These are phyloP conservation scores for Botrytis fabae DNA, from an alignment of 2,329 filamentous ascomycete species.

Conservation along the genomic window DNA sequence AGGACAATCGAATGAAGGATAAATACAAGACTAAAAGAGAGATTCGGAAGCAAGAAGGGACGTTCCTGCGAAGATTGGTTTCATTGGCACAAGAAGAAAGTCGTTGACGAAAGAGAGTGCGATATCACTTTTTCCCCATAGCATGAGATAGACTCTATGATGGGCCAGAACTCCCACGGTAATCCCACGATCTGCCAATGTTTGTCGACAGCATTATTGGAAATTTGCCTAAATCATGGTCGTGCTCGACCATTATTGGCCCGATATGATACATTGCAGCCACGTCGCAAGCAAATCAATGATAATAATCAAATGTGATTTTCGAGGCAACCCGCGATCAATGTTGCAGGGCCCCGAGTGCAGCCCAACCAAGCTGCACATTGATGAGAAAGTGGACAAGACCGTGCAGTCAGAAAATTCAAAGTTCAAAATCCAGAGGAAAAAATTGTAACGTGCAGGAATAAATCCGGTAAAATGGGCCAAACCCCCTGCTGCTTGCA, in stretches of 20 bases:
- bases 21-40: slow-evolving; percentile 10
- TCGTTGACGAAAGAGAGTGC: slow-evolving; percentile 10
- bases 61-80: not conserved
- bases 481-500: slow-evolving; percentile 17
- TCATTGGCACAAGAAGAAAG: slow-evolving; percentile 16
- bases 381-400: slow-evolving; percentile 18
- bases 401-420: slow-evolving; percentile 19
- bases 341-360: slow-evolving; percentile 33
- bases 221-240: slow-evolving; percentile 36
- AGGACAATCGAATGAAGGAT: slow-evolving; percentile 9
- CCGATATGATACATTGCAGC: slow-evolving; percentile 32
- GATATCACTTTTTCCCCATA: not conserved
- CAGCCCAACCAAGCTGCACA: slow-evolving; percentile 28
- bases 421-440: slow-evolving; percentile 1
- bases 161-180: not conserved
- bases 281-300: slow-evolving; percentile 37
- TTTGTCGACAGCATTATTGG: slow-evolving; percentile 17
- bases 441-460: slow-evolving; percentile 8
- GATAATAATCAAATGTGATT: slow-evolving; percentile 27
- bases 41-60: slow-evolving; percentile 12
- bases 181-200: slow-evolving; percentile 17
- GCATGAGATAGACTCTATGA: slow-evolving; percentile 7
- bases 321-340: slow-evolving; percentile 32
- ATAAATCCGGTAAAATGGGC: slow-evolving; percentile 7
- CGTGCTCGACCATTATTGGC: slow-evolving; percentile 38